Percentiles rank a stretch among this genome's conserved stretches.
These are phyloP conservation scores for Neonectria hederae DNA, from an alignment of 2,329 filamentous ascomycete species.

Conservation along the genomic window DNA sequence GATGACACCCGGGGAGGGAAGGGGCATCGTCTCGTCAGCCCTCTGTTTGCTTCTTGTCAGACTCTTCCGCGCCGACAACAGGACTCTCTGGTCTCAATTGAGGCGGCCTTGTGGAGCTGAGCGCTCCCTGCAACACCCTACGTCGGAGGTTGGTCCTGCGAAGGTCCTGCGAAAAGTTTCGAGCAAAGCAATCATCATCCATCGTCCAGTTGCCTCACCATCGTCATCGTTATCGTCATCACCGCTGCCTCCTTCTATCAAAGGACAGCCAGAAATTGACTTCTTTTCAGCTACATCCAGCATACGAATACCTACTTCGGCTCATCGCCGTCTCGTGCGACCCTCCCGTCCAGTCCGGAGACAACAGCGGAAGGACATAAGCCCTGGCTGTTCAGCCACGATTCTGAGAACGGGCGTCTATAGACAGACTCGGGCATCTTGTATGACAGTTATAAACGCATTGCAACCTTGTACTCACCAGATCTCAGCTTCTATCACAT, in stretches of 20 bases:
- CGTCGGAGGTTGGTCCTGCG: not conserved
- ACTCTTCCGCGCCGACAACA: not conserved
- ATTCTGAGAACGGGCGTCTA: slow-evolving; percentile 6
- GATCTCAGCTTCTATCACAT: slow-evolving; percentile 8
- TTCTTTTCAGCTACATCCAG: not conserved
- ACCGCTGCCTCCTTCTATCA: slow-evolving; percentile 11
- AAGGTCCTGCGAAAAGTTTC: not conserved
- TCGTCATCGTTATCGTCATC: slow-evolving; percentile 6
- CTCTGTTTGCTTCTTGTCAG: not conserved
- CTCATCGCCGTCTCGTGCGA: slow-evolving; percentile 1
- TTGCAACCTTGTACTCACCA: not conserved
- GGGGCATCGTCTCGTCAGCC: not conserved
- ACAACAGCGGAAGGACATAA: slow-evolving; percentile 8
- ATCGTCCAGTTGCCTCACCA: not conserved
- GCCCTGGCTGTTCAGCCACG: not conserved
- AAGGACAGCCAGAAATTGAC: not conserved
- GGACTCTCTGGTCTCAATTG: not conserved
- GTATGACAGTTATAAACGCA: not conserved
- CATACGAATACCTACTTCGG: not conserved
- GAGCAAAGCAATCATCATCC: not conserved
- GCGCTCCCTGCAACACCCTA: not conserved
- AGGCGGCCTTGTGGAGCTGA: slow-evolving; percentile 2
- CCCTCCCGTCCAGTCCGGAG: not conserved
- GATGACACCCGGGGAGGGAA: too few relatives aligned
- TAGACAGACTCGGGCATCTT: slow-evolving; percentile 6